Base-by-base conservation (phyloP, 2,329 filamentous ascomycete species). In the Penicillium verrucosum region DNA sequence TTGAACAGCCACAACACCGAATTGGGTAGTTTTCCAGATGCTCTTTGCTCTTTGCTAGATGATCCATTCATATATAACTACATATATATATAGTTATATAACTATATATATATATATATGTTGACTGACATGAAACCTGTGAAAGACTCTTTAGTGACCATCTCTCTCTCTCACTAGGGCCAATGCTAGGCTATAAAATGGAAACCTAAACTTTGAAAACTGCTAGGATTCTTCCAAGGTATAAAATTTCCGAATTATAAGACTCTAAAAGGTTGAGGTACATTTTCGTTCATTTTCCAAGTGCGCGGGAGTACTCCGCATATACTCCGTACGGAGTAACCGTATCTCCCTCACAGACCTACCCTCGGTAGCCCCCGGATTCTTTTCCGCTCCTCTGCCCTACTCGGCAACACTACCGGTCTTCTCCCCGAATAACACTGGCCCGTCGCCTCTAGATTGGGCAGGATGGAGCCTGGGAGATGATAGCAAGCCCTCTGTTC, bases 301-400 rank as follows among this genome's bases (percentile, higher is more conserved):
- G 21, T 18, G 25, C 5, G 21, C 21, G 38, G 23, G 34, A n/a
- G n/a, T 18, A 29, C 46, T 49, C 41, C 16, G 25, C 21, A 47
- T 5, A 16, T 7, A 25, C 11, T 32, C 11, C 30, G 11, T 49
- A 47, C 18, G 32, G 16, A 38, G 11, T 30, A 43, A 47, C 10
- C n/a, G 7, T 38, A 14, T 29, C 25, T 27, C 23, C 25, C 5
- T 12, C 21, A 7, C 2, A 21, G n/a, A 25, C 30, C 30, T 32
- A 32, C 30, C 50, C 42, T 46, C 43, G 29, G 36, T 27, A 36
- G 40, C 30, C n/a, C n/a, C 58, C 63, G 63, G 63, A 65, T 65
- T 63, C 54, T 65, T 65, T 64, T 65, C 63, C 63, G 63, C 49
- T 30, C 37, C 43, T 8, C n/a, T 34, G 18, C 50, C 45, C 53